phyloP scores from a whole-genome alignment of 768 basidiomycete species.

The Rhodotorula diobovata region DNA sequence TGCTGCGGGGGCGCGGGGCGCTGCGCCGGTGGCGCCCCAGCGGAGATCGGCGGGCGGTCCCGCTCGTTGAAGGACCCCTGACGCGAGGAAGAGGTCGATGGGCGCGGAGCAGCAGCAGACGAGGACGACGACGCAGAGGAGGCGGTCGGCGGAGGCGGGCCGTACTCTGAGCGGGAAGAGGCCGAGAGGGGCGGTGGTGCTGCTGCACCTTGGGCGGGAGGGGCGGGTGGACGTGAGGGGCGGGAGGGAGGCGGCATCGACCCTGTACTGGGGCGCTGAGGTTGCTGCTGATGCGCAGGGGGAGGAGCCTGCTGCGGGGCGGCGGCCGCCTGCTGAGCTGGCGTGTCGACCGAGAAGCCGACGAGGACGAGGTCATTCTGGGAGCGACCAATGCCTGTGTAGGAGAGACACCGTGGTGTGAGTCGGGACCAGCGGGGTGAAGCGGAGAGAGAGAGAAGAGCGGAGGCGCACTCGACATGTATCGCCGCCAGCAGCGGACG shows the following conservation, averaged over 20 bases:
- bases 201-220: not conserved
- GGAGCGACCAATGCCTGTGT: constrained; percentile 5
- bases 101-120: no score
- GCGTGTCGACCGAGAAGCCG: constrained; percentile 37
- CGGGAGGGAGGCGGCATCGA: not conserved
- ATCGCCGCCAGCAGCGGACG: constrained; percentile 38
- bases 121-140: not conserved
- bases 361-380: constrained; percentile 20
- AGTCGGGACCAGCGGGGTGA: no score
- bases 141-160: not conserved
- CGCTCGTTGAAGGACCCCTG: not conserved
- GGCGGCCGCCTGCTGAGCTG: not conserved
- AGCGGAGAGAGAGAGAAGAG: not conserved
- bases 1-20: not conserved
- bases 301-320: not conserved
- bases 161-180: not conserved
- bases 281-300: not conserved
- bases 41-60: not conserved
- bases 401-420: no score
- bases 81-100: not conserved
- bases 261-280: not conserved
- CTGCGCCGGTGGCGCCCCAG: not conserved
- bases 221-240: not conserved
- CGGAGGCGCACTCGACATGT: constrained; percentile 10
- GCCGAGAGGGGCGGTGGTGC: not conserved